phyloP scores from a whole-genome alignment of 2,329 filamentous ascomycete genomes.

The Aspergillus awamori region DNA sequence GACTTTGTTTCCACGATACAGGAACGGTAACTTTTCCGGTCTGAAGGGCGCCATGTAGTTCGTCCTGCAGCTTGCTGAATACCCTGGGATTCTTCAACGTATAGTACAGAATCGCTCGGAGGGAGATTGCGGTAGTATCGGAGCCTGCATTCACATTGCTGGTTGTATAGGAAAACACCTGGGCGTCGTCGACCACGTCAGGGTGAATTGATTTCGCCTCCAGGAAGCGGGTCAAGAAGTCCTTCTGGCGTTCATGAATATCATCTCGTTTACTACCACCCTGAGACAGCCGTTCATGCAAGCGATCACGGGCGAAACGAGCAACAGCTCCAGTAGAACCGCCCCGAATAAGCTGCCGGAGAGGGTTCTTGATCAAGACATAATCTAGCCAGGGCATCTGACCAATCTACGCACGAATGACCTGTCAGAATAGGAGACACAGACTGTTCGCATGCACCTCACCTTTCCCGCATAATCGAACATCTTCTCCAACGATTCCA shows the following conservation, averaged over 20 bases:
- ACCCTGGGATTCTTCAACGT: slow-evolving; percentile 27
- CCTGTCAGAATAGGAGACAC: not conserved
- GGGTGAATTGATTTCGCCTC: slow-evolving; percentile 6
- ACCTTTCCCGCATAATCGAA: slow-evolving; percentile 32
- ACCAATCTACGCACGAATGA: slow-evolving; percentile 18
- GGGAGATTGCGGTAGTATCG: slow-evolving; percentile 37
- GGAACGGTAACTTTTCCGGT: slow-evolving; percentile 19
- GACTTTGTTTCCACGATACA: slow-evolving; percentile 31
- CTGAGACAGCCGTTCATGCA: slow-evolving; percentile 22
- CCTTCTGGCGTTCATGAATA: not conserved
- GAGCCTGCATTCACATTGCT: slow-evolving; percentile 37
- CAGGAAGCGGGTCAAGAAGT: slow-evolving; percentile 25
- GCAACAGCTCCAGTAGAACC: slow-evolving; percentile 27
- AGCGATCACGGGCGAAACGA: slow-evolving; percentile 26
- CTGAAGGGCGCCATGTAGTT: slow-evolving; percentile 46
- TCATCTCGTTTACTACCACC: not conserved
- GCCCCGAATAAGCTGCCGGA: slow-evolving; percentile 22
- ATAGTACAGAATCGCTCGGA: slow-evolving; percentile 36
- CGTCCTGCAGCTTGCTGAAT: slow-evolving; percentile 48
- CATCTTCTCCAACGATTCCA: slow-evolving; percentile 30
- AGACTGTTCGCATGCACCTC: not conserved
- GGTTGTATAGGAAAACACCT: slow-evolving; percentile 30
- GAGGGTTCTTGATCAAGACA: slow-evolving; percentile 38
- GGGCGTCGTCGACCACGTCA: slow-evolving; percentile 27
- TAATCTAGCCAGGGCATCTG: slow-evolving; percentile 41